Percentiles rank a stretch among this genome's conserved stretches.
Evolutionary conservation across 768 basidiomycete species (phyloP).

Genomic region (Tephrocybe sp.): DNA sequence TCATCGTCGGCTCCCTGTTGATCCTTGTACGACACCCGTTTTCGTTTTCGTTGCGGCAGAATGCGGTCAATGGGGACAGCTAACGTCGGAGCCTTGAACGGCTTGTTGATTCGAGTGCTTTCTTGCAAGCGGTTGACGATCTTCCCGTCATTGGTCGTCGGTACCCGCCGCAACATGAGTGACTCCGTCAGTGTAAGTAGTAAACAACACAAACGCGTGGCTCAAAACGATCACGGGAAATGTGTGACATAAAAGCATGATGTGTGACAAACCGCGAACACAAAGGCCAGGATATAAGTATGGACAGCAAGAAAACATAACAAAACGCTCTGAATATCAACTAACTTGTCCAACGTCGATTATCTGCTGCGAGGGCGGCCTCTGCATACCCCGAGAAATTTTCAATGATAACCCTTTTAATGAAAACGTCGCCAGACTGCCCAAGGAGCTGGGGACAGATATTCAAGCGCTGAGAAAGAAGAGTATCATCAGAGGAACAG

Average conservation of each 20-base stretch:
- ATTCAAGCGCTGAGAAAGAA: conserved; percentile 49
- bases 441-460: conserved; percentile 46
- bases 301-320: background rate
- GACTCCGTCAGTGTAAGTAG: background rate
- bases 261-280: conserved; percentile 19
- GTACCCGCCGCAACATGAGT: conserved; percentile 75
- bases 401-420: conserved; percentile 57
- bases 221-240: conserved; percentile 6
- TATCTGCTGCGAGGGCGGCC: conserved; percentile 43
- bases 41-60: conserved; percentile 79
- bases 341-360: conserved; percentile 31
- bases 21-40: conserved; percentile 85
- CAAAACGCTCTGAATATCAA: background rate
- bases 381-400: conserved; percentile 61
- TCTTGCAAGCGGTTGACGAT: conserved; percentile 68
- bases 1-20: conserved; percentile 47
- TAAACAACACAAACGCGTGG: background rate
- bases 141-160: conserved; percentile 71
- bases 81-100: conserved; percentile 74
- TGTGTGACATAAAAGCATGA: conserved; percentile 16
- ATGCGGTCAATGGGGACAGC: conserved; percentile 44
- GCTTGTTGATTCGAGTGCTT: conserved; percentile 72
- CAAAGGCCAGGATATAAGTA: conserved; percentile 1
- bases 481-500: conserved; percentile 51
- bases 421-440: conserved; percentile 44